Conservation (phyloP, 495 filamentous ascomycete genomes). For the Melanomma pulvis-pyrius region DNA sequence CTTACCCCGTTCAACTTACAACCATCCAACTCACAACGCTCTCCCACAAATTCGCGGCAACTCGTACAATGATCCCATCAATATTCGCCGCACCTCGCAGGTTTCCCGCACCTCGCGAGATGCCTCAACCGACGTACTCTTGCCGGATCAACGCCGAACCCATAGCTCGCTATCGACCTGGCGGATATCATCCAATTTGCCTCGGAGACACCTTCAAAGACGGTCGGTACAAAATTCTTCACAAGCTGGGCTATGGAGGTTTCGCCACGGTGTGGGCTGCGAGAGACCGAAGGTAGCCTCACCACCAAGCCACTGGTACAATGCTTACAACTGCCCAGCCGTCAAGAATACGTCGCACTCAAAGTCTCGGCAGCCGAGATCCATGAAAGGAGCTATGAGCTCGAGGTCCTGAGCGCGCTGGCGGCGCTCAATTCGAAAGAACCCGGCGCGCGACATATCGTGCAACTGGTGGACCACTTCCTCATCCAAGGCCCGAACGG, state of each 20-base stretch:
- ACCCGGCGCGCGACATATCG: conserved; percentile 36
- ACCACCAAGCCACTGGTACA: background rate
- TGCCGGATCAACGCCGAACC: background rate
- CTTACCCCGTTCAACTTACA: too few relatives aligned
- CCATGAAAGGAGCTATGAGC: conserved; percentile 18
- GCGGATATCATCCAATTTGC: conserved; percentile 31
- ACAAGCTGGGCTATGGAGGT: conserved; percentile 32
- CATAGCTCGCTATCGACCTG: background rate
- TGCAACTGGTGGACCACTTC: conserved; percentile 49
- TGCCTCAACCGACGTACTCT: background rate
- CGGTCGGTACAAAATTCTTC: conserved; percentile 23
- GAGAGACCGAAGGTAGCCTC: conserved; percentile 4
- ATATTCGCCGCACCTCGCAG: too few relatives aligned
- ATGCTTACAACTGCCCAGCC: conserved; percentile 15
- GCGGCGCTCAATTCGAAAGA: conserved; percentile 12
- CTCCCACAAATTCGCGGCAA: conserved; percentile 3
- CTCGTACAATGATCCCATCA: too few relatives aligned
- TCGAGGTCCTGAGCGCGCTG: conserved; percentile 15
- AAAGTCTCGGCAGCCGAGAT: conserved; percentile 46
- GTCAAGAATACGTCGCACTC: conserved; percentile 46
- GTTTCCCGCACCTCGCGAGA: too few relatives aligned
- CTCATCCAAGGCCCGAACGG: conserved; percentile 50
- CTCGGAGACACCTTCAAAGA: conserved; percentile 26
- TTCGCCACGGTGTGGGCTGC: conserved; percentile 36
- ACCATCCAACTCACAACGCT: too few relatives aligned